Base-by-base conservation (phyloP, 768 basidiomycete species). In the Tulasnella sp. region DNA sequence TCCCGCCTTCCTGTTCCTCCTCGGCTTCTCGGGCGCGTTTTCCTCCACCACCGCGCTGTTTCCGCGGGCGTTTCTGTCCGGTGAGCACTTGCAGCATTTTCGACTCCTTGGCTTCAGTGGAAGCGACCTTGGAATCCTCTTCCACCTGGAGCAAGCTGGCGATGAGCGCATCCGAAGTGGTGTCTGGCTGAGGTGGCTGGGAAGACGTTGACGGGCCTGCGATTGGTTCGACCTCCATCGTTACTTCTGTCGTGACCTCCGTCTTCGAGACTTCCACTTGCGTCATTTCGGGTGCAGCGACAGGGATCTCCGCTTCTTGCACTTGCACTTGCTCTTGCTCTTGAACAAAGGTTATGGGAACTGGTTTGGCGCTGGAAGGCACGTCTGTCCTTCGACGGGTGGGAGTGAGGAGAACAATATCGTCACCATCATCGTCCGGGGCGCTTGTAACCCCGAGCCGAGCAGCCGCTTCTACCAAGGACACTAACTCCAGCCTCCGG, bases 401-500 rank as follows among this genome's bases (percentile, higher is more conserved):
- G 51, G 51, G 51, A 6, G 51, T 51, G 6, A 51, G 5, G 51
- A 51, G 51, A n/a, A 51, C 51, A n/a, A 51, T 51, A 20, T 51
- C 51, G 51, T 51, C 51, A 0, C 51, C 51, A 51, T 51, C 51
- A n/a, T 51, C 51, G n/a, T 51, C 51, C 10, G 51, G 51, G n/a
- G 23, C 51, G 5, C 2, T 7, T n/a, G 32, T 10, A 35, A 67
- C 26, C 9, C 15, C 61, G 32, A 67, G 61, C 26, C 61, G 61
- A 35, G 61, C 61, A 35, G 61, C 13, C 61, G 61, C 61, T 67
- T 35, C 51, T n/a, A n/a, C 73, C 26, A 48, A 32, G n/a, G 73
- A 29, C 46, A 6, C 15, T 26, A 48, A 4, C 18, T n/a, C 51
- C 18, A 35, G 32, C 73, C 83, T 80, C 70, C 84, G 84, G 61